Base-by-base conservation (phyloP, 257 asterid species). In the Solanum arcanum region DNA sequence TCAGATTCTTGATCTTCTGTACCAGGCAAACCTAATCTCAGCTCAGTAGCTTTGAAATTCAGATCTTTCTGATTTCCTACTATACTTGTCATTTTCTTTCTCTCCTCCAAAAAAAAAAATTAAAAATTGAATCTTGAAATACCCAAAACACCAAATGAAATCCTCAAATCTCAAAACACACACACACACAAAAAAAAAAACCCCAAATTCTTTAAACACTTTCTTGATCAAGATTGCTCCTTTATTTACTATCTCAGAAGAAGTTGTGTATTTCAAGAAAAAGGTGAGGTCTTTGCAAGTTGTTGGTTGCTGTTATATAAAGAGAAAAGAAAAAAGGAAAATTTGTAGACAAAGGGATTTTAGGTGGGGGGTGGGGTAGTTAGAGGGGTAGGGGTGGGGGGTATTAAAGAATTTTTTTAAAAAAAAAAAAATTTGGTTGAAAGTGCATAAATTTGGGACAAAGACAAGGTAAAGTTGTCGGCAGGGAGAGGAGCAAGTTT, bases 21-120 rank as follows among this genome's bases (percentile, higher is more conserved):
- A 20, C 98, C 98, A 3, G 99, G 99, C 62, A 95, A 86, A 20
- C 99, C 99, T 75, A 96, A 86, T 88, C 96, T 90, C 14, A 96
- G 96, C 94, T 94, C 98, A 46, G 98, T 96, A 33, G 94, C 98
- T 92, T 91, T 93, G 44, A 96, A 91, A 89, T 94, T 95, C 68
- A 94, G 88, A 87, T 83, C 95, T 41, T 49, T 86, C 31, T 86
- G 93, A 87, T 42, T 83, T 42, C 56, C 89, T 80, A 73, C 86
- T 62, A 88, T 77, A 72, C 88, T 83, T 49, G 86, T 93, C 96
- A 92, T 91, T 69, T 88, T 59, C 62, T 88, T 47, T 31, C 83
- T 10, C 39, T 13, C 7, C 33, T 37, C 39, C 39, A 37, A 37
- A 37, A 37, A 27, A 27, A 33, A 37, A 37, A 37, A 14, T 13